Percentiles rank a stretch among this genome's conserved stretches.
phyloP scores from a whole-genome alignment of 2,329 filamentous ascomycete genomes.

The Coniochaeta prunicola region DNA sequence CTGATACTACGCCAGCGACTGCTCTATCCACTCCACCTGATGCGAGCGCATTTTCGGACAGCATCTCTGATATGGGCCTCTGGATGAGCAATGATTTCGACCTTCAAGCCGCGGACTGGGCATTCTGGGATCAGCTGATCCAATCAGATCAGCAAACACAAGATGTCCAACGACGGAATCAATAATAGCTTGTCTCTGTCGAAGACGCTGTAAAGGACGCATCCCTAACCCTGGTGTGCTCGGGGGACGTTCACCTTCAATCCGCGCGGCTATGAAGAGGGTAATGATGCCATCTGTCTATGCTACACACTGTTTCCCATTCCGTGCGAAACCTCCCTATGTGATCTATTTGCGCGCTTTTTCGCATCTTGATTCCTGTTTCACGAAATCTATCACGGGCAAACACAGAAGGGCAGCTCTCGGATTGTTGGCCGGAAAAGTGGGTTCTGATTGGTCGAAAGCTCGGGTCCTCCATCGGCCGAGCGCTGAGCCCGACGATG shows the following conservation, averaged over 20 bases:
- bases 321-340: no score
- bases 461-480: slow-evolving; percentile 1
- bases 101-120: slow-evolving; percentile 15
- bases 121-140: slow-evolving; percentile 19
- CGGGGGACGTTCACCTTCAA: no score
- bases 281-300: no score
- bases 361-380: not conserved
- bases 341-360: no score
- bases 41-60: not conserved
- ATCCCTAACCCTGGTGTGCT: no score
- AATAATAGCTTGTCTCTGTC: not conserved
- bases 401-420: no score
- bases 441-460: not conserved
- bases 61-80: not conserved
- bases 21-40: not conserved
- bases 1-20: not conserved
- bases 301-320: no score
- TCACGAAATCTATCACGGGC: no score
- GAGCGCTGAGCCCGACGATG: not conserved
- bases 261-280: no score
- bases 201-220: no score
- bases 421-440: not conserved
- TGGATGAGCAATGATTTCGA: slow-evolving; percentile 8
- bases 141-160: not conserved
- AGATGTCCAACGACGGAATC: not conserved